A percentile compares a stretch with the other conserved stretches of the same genome.
phyloP scores from a whole-genome alignment of 495 filamentous ascomycete species.

The Daldinia bambusicola region DNA sequence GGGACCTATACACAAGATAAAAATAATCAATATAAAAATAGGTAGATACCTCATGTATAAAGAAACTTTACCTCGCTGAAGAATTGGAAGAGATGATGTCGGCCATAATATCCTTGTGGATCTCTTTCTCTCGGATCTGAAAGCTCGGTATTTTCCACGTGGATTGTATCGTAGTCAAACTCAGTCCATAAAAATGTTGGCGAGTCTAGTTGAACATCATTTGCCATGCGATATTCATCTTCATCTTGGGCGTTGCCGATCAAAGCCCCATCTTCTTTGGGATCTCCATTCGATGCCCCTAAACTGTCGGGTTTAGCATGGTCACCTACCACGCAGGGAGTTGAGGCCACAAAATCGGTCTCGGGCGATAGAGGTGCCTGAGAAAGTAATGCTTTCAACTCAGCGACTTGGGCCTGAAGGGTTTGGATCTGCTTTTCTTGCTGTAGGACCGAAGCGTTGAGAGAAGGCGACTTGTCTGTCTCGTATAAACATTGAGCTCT shows the following conservation, averaged over 20 bases:
- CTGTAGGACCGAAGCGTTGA: not conserved
- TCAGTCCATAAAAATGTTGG: not conserved
- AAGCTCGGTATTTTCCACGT: conserved; percentile 5
- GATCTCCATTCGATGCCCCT: not conserved
- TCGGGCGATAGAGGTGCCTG: not conserved
- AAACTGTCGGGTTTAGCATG: not conserved
- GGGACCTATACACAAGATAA: conserved; percentile 45
- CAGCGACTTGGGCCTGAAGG: conserved; percentile 20
- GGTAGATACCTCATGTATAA: not conserved
- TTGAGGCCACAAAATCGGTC: not conserved
- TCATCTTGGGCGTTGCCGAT: not conserved
- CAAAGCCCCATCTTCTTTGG: not conserved
- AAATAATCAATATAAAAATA: not conserved
- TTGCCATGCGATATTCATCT: not conserved
- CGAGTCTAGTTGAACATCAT: not conserved
- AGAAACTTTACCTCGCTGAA: conserved; percentile 35
- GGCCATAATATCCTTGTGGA: conserved; percentile 37
- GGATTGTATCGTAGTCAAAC: not conserved
- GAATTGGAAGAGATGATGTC: conserved; percentile 40
- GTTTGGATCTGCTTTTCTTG: conserved; percentile 33
- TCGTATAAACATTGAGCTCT: conserved; percentile 39
- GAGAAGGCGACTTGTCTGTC: conserved; percentile 1
- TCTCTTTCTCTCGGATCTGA: conserved; percentile 33
- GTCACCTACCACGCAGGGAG: not conserved
- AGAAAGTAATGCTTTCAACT: conserved; percentile 30